Evolutionary conservation across 2,329 filamentous ascomycete genomes (phyloP), one percentile per base, ranked within the genome.

Genomic region (Neocucurbitaria cava): DNA sequence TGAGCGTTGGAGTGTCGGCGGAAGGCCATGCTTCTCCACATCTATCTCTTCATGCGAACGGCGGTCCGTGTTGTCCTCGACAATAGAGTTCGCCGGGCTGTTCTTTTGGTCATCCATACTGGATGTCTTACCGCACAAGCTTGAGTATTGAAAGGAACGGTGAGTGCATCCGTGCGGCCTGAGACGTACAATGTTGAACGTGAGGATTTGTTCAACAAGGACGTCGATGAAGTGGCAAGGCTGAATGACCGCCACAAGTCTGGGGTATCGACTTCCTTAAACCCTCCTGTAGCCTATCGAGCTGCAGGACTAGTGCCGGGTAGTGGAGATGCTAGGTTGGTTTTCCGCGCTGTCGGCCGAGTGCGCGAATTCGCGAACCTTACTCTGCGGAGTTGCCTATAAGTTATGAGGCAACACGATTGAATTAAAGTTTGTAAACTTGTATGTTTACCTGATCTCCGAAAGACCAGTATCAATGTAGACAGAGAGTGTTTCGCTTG

Each of bases 1-100:
- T 35, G 64, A 58, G 42, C 64, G 58, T 46, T 68, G 52, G 10
- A 69, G 41, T 2, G 50, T 48, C n/a, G 48, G 24, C 13, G 38
- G 28, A 3, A 23, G 39, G 11, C 18, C 54, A 56, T 54, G 56
- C 23, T 62, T 61, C 26, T 67, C 65, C 3, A 61, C n/a, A 33
- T 65, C 64, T 47, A 42, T 43, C 28, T 52, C 52, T 28, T 54
- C 18, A 5, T 49, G 39, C 8, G 26, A 11, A 8, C 36, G 28
- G 31, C 44, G 3, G 41, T 47, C 18, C 46, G 35, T 3, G 15
- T 45, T 15, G 18, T 21, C 28, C 13, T 26, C 21, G 42, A 42
- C 9, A 31, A 17, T 26, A 7, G 41, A 17, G 17, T 13, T 30
- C 6, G 9, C 41, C 15, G 26, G 9, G 11, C 17, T 23, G 17